Conservation (phyloP, 176 grass and related monocot species). For the Hsuehochloa calcarea region DNA sequence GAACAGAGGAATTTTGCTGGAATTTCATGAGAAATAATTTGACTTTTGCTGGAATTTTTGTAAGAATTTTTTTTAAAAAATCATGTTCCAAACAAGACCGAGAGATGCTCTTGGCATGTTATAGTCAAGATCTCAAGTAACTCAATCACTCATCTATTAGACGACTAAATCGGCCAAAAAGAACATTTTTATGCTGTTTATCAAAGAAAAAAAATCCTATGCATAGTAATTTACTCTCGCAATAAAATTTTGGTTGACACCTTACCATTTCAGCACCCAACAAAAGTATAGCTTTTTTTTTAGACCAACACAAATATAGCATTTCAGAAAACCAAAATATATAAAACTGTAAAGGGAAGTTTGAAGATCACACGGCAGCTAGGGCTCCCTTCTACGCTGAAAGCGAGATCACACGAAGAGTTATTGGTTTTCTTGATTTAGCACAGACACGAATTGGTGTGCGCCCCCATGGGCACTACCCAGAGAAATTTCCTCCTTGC, state of each 20-base stretch:
- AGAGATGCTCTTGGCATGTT: neutral
- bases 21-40: too few relatives aligned
- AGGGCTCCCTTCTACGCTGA: neutral
- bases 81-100: too few relatives aligned
- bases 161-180: neutral
- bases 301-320: neutral
- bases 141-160: neutral
- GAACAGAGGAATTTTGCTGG: too few relatives aligned
- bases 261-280: neutral
- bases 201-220: neutral
- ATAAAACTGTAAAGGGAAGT: neutral
- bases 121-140: neutral
- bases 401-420: neutral
- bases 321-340: neutral
- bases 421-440: neutral
- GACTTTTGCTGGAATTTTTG: too few relatives aligned
- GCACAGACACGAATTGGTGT: neutral
- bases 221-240: neutral
- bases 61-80: too few relatives aligned
- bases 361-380: neutral
- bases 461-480: neutral
- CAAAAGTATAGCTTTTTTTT: neutral
- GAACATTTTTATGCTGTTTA: neutral
- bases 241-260: neutral
- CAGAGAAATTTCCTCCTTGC: neutral